Base-by-base conservation (phyloP, 2,329 filamentous ascomycete species). In the Cordyceps cateniannulata region DNA sequence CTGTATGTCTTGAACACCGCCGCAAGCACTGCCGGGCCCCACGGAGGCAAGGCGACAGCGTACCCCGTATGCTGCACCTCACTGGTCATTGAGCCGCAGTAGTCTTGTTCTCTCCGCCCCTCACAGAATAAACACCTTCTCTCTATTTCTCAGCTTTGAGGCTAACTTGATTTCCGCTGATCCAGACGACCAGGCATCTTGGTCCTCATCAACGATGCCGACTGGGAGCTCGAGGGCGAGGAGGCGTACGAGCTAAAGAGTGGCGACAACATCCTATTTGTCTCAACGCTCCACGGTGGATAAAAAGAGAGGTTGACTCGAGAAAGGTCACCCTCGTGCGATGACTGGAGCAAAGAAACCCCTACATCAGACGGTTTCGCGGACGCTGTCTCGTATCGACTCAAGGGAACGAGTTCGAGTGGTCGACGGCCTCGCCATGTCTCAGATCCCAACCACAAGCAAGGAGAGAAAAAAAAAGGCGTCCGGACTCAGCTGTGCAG, bases 191-290 rank as follows among this genome's bases (percentile, higher is more conserved):
- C 95, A 5, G 95, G 95, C 3, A 96, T 99, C 72, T 84, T 99
- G 48, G 93, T 97, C 29, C 81, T 99, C 61, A 96, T 99, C 74
- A 99, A 99, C 72, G 95, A 99, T 68, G 91, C 92, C 27, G 95
- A 99, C 73, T 99, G 95, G 95, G 95, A 98, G 74, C 84, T 99
- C 14, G 95, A 98, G 75, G 95, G 93, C 20, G 93, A 98, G 75
- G 92, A 95, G 71, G 83, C 86, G 66, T 98, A 98, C 71, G 87
- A 92, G 75, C 77, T 99, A 62, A 86, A 93, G 75, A 75, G 80
- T 63, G 84, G 86, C 62, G 95, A 99, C 77, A 93, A 90, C 71
- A 90, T 99, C 67, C 80, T 98, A 66, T 99, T 99, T 76, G 93
- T 99, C 64, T 97, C 93, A 63, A 99, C 95, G 20, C 80, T 99